Conservation (phyloP, 345 rosid genomes). For the Theobroma cacao region DNA sequence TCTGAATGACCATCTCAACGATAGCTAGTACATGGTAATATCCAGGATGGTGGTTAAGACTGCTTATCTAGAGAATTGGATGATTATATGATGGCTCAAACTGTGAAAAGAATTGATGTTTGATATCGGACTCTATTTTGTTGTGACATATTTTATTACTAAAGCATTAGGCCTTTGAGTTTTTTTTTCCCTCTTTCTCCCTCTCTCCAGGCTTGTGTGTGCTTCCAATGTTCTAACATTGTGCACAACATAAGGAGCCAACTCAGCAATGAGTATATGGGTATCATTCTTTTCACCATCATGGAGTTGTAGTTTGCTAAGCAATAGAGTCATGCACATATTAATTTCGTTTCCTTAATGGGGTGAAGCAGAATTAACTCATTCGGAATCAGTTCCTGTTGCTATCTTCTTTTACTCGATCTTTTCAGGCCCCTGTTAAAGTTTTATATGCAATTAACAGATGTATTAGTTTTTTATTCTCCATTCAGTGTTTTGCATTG, state of each 20-base stretch:
- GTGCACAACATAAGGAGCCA: neutral
- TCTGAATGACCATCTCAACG: neutral
- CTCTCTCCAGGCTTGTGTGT: neutral
- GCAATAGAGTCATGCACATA: too few relatives aligned
- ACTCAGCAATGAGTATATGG: too few relatives aligned
- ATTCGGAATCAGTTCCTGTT: too few relatives aligned
- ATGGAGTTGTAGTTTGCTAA: too few relatives aligned
- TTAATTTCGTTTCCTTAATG: too few relatives aligned
- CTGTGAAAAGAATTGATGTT: neutral
- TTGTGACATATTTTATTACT: neutral
- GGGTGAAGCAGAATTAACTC: too few relatives aligned
- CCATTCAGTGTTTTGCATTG: too few relatives aligned
- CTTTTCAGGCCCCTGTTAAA: too few relatives aligned
- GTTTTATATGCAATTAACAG: too few relatives aligned
- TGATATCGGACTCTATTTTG: neutral
- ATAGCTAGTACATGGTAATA: neutral
- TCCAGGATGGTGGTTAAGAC: neutral
- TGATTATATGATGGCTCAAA: neutral
- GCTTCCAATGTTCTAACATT: neutral
- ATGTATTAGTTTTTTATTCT: too few relatives aligned
- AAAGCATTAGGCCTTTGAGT: neutral
- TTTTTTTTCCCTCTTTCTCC: neutral
- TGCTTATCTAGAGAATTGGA: neutral
- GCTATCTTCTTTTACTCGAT: too few relatives aligned
- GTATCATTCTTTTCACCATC: too few relatives aligned